Base-by-base conservation (phyloP, 129 eudicot species). In the Glebionis coronaria region DNA sequence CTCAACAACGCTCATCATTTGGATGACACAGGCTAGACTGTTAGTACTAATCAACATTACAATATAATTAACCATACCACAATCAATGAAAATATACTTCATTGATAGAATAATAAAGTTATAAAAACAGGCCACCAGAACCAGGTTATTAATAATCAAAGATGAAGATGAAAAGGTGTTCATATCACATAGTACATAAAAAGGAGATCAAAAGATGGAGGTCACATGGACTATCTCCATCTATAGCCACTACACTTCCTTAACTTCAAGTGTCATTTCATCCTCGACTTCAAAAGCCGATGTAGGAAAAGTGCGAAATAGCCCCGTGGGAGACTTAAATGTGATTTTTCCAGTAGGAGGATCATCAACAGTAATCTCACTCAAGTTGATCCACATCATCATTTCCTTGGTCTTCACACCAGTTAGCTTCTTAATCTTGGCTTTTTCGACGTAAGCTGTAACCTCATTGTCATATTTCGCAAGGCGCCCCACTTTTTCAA, bases 331-430 rank as follows among this genome's bases (percentile, higher is more conserved):
- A 6, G 83, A 44, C 80, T 79, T 72, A 57, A 90, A 90, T 0
- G 81, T 75, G 84, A 90, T 86, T 59, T 81, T 83, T 25, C 85
- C 83, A 4, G 81, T 77, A 3, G 85, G 74, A 1, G 86, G 83
- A 9, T 77, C 79, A 38, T 83, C 90, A 2, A 86, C 51, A 3
- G 28, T 67, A 54, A 86, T 86, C 45, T 90, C 97, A 68, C 69
- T 68, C 12, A 90, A 25, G 13, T 74, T 74, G 3, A 86, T 14
- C 97, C 94, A 90, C 74, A 86, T 50, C 70, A 90, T 15, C 19
- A 90, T 49, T 60, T 86, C 90, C 73, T 82, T 90, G 2, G 87
- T 61, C 74, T 90, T 83, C 16, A 90, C 97, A 2, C 97, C 97
- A 0, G 90, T 86, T 1, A 90, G 73, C 68, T 90, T 90, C 80